Base-by-base conservation (phyloP, 2,329 filamentous ascomycete genomes). In the Colletotrichum tanaceti region DNA sequence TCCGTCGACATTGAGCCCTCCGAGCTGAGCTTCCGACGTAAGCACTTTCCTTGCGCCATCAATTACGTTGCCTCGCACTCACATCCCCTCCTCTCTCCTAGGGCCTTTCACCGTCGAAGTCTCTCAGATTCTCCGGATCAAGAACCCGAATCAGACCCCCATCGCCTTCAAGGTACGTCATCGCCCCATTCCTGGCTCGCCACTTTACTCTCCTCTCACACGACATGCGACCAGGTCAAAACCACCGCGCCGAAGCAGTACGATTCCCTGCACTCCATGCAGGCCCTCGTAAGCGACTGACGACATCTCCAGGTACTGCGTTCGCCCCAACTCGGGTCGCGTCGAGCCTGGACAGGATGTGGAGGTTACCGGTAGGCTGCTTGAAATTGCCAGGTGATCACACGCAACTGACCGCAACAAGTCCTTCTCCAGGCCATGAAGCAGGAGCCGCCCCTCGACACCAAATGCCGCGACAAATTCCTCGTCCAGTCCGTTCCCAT, bases 181-280 rank as follows among this genome's bases (percentile, higher is more conserved):
- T 24, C 22, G 5, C 28, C 14, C 22, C 20, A 60, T 28, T 41
- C 38, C 49, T 57, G 28, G 41, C 44, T n/a, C 28, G 38, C 58
- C 65, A 46, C 22, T 49, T 69, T 11, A 53, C n/a, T 55, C 58
- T 44, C 65, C 49, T 55, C 70, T 72, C 58, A 59, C 54, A 66
- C 49, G 41, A 39, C 20, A 49, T 60, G 41, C 63, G 35, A 18
- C 43, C 74, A 97, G 94, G 96, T 99, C 81, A 99, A 99, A 90
- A 99, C 96, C 57, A 99, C 96, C 71, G 96, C 96, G 58, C 96
- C 96, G 41, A 98, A 98, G 84, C 96, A 98, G 95, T 99, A 92
- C 77, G 91, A 81, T 71, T 65, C 73, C 70, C 70, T 58, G 70
- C 63, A 74, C 70, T 46, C 41, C 47, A 63, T 65, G 66, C 61